phyloP scores from a whole-genome alignment of 2,329 filamentous ascomycete species.

The Metarhizium brunneum region DNA sequence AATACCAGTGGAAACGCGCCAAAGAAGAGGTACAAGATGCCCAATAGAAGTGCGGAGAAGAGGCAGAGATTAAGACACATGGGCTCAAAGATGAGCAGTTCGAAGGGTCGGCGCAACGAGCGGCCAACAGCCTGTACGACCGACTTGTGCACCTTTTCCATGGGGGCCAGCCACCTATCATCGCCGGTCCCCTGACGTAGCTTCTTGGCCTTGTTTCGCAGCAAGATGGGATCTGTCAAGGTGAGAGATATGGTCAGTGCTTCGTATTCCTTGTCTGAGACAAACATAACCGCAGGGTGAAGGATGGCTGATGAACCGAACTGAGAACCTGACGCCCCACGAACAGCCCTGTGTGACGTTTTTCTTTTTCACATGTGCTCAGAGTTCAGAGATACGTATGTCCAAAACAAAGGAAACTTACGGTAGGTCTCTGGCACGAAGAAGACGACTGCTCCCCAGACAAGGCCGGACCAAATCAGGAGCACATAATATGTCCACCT shows the following conservation, averaged over 20 bases:
- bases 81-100: conserved; percentile 71
- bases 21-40: conserved; percentile 85
- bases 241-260: not conserved
- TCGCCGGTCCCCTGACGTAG: conserved; percentile 71
- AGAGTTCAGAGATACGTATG: too few relatives aligned
- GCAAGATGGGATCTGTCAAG: conserved; percentile 49
- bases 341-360: not conserved
- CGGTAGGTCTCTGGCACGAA: conserved; percentile 85
- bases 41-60: conserved; percentile 76
- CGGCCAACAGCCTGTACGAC: conserved; percentile 50
- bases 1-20: conserved; percentile 82
- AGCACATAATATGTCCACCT: conserved; percentile 79
- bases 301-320: not conserved
- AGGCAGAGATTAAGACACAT: conserved; percentile 80
- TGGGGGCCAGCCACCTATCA: conserved; percentile 63
- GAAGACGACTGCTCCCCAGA: conserved; percentile 55
- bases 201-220: conserved; percentile 61
- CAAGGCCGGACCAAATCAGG: conserved; percentile 66
- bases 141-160: conserved; percentile 63
- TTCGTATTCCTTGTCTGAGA: not conserved
- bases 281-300: not conserved
- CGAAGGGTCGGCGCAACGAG: conserved; percentile 61
- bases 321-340: not conserved
- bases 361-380: too few relatives aligned
- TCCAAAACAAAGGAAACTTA: conserved; percentile 21